Base-by-base conservation (phyloP, 2,329 filamentous ascomycete genomes). In the Lasiodiplodia theobromae region DNA sequence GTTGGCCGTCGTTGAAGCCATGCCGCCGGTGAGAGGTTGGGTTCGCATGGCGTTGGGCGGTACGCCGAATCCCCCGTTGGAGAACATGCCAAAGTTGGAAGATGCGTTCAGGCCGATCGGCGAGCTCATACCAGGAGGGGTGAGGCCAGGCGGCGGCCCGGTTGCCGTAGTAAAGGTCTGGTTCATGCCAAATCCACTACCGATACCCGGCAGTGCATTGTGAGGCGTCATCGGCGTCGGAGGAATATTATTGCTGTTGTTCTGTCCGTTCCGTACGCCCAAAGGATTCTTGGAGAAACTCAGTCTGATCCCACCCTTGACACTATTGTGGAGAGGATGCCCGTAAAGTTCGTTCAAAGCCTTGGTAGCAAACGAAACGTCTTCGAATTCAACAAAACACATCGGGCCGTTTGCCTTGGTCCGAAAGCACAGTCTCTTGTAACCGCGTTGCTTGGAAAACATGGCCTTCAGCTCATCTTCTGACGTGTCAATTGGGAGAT, bases 301-400 rank as follows among this genome's bases (percentile, higher is more conserved):
- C 68, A 99, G 85, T 28, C 96, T 91, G 74, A 99, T 97, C 40
- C 96, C 96, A 7, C 95, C 95, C 78, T 97, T 97, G 76, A 93
- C 88, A 75, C 94, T 97, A 81, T 97, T 97, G 77, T 94, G 93
- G 38, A 98, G 86, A 60, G 88, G 89, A 62, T 91, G 89, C 0
- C 96, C 96, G 75, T 98, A 97, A 1, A 98, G 86, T 68, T 97
- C 93, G 71, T 94, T 89, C 2, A 98, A 86, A 1, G 94, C 91
- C 80, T 96, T 97, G 52, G 95, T 97, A 0, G 96, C 95, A 75
- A 93, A 95, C 1, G 92, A 92, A 12, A 97, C 87, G 74, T 97
- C 94, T 75, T 98, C 95, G 74, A 98, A 99, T 79, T 99, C 96
- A 47, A 99, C 96, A 79, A 98, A 98, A 78, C 96, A 98, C 94